These are phyloP conservation scores for Hypholoma fasciculare DNA, from an alignment of 768 basidiomycete genomes.

Conservation along the genomic window DNA sequence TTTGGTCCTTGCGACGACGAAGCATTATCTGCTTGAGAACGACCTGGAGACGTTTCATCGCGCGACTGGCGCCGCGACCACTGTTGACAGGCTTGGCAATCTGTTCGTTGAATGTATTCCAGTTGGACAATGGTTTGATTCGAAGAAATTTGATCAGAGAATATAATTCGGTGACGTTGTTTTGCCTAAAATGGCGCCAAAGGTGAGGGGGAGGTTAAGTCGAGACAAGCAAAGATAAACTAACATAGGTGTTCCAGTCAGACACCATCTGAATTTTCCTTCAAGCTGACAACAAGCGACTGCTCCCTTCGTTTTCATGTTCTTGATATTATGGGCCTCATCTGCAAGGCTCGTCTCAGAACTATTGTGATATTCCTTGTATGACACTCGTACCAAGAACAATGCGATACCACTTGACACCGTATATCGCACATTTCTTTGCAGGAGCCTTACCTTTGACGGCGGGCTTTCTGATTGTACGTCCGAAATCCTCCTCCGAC, in stretches of 20 bases:
- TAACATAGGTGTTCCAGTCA: conserved; percentile 83
- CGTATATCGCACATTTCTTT: conserved; percentile 71
- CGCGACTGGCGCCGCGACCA: conserved; percentile 55
- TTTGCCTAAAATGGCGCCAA: conserved; percentile 58
- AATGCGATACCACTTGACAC: conserved; percentile 80
- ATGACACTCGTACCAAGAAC: conserved; percentile 64
- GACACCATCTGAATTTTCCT: conserved; percentile 82
- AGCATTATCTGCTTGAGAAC: conserved; percentile 89
- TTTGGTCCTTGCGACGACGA: conserved; percentile 75
- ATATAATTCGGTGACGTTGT: conserved; percentile 87
- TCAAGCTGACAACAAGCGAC: conserved; percentile 78
- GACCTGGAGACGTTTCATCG: conserved; percentile 87
- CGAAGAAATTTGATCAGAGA: conserved; percentile 89
- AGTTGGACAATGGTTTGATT: conserved; percentile 78
- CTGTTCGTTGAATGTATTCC: conserved; percentile 74
- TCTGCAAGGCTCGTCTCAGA: conserved; percentile 42
- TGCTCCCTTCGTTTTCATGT: conserved; percentile 74
- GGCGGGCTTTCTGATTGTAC: conserved; percentile 38
- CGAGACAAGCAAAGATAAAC: conserved; percentile 11
- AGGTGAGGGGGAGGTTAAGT: conserved; percentile 16
- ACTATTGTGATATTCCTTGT: background rate
- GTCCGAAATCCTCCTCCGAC: conserved; percentile 48
- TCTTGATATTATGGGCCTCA: conserved; percentile 95
- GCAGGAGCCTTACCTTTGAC: conserved; percentile 41
- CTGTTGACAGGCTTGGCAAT: conserved; percentile 80